Evolutionary conservation across 345 rosid species (phyloP).

Genomic region (Pistacia vera): DNA sequence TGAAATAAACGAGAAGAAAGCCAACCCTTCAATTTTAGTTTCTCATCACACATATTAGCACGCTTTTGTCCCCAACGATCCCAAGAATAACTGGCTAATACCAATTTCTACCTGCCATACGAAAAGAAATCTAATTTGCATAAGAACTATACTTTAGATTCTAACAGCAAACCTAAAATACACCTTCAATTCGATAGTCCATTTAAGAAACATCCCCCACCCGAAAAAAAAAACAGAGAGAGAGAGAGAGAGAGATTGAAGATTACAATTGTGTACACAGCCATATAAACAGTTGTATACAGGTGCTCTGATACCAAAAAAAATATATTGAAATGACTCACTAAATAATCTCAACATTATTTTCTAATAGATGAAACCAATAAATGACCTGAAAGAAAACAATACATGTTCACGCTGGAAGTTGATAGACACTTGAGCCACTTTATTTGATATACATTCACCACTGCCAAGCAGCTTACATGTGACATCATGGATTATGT

Average conservation of each 20-base stretch:
- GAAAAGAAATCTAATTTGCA: constrained; percentile 17
- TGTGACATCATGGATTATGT: not conserved
- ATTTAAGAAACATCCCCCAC: not conserved
- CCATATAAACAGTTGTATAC: not conserved
- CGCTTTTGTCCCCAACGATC: constrained; percentile 69
- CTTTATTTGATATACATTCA: not conserved
- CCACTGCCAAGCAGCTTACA: not conserved
- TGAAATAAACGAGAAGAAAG: constrained; percentile 74
- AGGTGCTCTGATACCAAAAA: not conserved
- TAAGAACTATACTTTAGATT: constrained; percentile 4
- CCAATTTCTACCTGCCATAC: constrained; percentile 84
- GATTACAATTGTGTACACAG: not conserved
- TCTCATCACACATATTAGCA: constrained; percentile 67
- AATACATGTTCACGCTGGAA: not conserved
- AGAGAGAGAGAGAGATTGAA: not conserved
- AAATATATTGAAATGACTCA: not conserved
- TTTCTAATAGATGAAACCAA: not conserved
- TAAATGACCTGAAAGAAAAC: not conserved
- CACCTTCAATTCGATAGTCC: not conserved
- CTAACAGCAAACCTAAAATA: not conserved
- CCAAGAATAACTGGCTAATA: constrained; percentile 66
- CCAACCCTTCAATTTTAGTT: constrained; percentile 86
- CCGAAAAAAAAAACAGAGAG: not conserved
- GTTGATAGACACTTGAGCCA: not conserved
- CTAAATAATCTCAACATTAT: not conserved